Evolutionary conservation across 208 protist species (phyloP), one percentile per base, ranked within the genome.

Genomic region (Leishmania aethiopica): DNA sequence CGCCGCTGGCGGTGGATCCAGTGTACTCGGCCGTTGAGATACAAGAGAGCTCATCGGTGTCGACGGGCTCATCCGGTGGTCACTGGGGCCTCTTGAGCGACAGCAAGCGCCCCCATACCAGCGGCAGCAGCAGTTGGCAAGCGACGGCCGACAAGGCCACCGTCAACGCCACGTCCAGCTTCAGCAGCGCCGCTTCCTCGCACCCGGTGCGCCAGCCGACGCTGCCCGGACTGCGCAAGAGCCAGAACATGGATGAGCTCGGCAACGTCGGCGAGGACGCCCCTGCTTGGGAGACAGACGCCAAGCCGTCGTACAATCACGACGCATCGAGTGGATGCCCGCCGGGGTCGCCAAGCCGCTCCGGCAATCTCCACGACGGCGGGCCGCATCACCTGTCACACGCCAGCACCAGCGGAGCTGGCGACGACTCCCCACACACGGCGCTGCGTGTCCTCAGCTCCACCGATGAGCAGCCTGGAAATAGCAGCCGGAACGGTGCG

Each of bases 11-110:
- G 57, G 25, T 37, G n/a, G 78, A 47, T 42, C 79, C 81, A 17
- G 77, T 85, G 25, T 81, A 74, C 77, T 78, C 76, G 25, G 75
- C 77, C 0, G 71, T 81, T n/a, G 81, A 80, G 71, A 78, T 85
- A 66, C 55, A 85, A 37, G 42, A 66, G 35, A 32, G 25, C 55
- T 42, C 67, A 40, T 72, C 81, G 35, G 57, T 15, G 35, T 77
- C 51, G 35, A 11, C 49, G 25, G 49, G 7, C 8, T 64, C 60
- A 25, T 51, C 70, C 22, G 70, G 62, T 51, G 66, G 79, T 17
- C 62, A 35, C 70, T 35, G 66, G 19, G 53, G 60, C 32, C 15
- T 62, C 22, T 55, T 49, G 17, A 73, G 47, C 17, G 55, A 72
- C 69, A 51, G 42, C 35, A 74, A 79, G 53, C 73, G 73, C 32